Percentiles rank a stretch among this genome's conserved stretches.
Evolutionary conservation across 2,329 filamentous ascomycete species (phyloP).

Genomic region (Escovopsis sp.): DNA sequence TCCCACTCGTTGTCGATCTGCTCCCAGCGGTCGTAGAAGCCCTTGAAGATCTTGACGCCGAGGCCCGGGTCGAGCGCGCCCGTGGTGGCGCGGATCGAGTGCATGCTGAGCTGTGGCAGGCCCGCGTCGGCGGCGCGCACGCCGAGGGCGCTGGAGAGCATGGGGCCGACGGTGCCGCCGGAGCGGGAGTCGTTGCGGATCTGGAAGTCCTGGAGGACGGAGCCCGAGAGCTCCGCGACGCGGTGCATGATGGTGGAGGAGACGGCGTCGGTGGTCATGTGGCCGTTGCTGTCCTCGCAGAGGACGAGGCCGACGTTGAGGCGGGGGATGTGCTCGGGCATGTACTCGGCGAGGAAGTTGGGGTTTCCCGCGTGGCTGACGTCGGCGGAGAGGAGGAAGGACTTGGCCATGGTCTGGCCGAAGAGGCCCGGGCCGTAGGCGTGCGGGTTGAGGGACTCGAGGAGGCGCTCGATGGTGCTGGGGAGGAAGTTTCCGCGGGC

Average conservation of each 20-base stretch:
- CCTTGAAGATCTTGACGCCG: constrained; percentile 78
- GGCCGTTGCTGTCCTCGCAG: constrained; percentile 72
- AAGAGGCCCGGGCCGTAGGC: constrained; percentile 46
- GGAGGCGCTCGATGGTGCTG: constrained; percentile 62
- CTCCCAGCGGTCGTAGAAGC: constrained; percentile 78
- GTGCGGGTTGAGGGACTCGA: constrained; percentile 49
- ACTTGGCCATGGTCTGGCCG: constrained; percentile 75
- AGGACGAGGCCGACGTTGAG: constrained; percentile 80
- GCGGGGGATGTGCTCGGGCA: constrained; percentile 71
- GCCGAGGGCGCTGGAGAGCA: constrained; percentile 68
- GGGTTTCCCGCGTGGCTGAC: constrained; percentile 91
- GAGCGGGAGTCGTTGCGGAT: constrained; percentile 83
- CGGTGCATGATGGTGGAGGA: constrained; percentile 68
- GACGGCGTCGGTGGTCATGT: constrained; percentile 90
- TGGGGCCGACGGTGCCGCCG: constrained; percentile 91
- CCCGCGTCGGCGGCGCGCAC: constrained; percentile 76
- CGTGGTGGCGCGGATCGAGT: constrained; percentile 78
- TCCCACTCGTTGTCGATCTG: constrained; percentile 69
- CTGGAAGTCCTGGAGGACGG: constrained; percentile 74
- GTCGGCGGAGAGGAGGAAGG: constrained; percentile 83
- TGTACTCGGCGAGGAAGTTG: constrained; percentile 76
- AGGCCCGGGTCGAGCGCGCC: constrained; percentile 75
- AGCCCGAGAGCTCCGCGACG: constrained; percentile 59
- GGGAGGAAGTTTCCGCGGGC: constrained; percentile 82
- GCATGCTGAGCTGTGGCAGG: constrained; percentile 87